These are phyloP conservation scores for Capronia coronata DNA, from an alignment of 2,329 filamentous ascomycete genomes.

Conservation along the genomic window DNA sequence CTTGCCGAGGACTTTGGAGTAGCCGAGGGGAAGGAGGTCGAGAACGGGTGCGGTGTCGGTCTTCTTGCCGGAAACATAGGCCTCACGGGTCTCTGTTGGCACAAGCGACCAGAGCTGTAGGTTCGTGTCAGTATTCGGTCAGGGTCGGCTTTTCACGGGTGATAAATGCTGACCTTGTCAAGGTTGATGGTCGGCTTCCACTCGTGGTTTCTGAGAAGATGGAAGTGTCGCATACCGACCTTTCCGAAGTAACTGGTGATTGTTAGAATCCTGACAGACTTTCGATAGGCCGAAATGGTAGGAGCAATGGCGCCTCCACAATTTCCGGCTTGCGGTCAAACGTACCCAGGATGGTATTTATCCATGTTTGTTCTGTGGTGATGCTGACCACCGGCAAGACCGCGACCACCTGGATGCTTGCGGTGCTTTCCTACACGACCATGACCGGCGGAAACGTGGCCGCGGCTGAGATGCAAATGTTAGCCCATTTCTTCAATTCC, in stretches of 20 bases:
- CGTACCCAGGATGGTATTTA: slow-evolving; percentile 98
- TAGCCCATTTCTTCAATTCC: slow-evolving; percentile 25
- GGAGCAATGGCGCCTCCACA: not conserved
- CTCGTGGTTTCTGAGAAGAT: slow-evolving; percentile 90
- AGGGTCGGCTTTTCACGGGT: slow-evolving; percentile 1
- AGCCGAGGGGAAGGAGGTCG: slow-evolving; percentile 93
- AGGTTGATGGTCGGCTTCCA: slow-evolving; percentile 99
- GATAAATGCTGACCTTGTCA: slow-evolving; percentile 67
- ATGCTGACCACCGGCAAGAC: slow-evolving; percentile 98
- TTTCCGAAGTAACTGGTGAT: slow-evolving; percentile 56
- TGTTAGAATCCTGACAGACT: slow-evolving; percentile 14
- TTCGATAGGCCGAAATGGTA: not conserved
- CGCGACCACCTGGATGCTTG: slow-evolving; percentile 74
- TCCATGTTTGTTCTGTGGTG: slow-evolving; percentile 92
- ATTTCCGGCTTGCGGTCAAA: slow-evolving; percentile 49
- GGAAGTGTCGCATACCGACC: slow-evolving; percentile 93
- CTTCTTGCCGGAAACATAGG: slow-evolving; percentile 75
- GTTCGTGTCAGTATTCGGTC: slow-evolving; percentile 14
- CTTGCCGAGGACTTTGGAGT: slow-evolving; percentile 98
- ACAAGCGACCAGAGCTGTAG: slow-evolving; percentile 87
- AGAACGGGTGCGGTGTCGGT: slow-evolving; percentile 93
- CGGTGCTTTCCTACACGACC: slow-evolving; percentile 98
- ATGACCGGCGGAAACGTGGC: slow-evolving; percentile 96
- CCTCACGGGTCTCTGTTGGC: slow-evolving; percentile 83
- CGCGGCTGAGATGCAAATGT: slow-evolving; percentile 58